A percentile compares a stretch with the other conserved stretches of the same genome.
Conservation (phyloP, 2,329 filamentous ascomycete genomes). For the Pleoardoris graminearum region DNA sequence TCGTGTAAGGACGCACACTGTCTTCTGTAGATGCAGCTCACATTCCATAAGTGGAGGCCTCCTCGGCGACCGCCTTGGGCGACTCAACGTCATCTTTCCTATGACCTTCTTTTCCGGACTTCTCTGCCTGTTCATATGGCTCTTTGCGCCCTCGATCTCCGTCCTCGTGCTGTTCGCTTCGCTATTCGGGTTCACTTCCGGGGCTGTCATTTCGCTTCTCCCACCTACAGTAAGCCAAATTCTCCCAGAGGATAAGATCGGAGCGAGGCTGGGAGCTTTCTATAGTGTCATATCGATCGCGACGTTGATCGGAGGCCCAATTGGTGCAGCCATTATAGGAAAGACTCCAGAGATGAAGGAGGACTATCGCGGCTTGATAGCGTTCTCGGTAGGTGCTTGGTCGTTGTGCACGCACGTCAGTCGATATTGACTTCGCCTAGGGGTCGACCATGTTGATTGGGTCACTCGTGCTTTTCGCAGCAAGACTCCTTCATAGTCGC, state of each 20-base stretch:
- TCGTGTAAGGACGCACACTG: constrained; percentile 55
- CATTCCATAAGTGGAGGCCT: constrained; percentile 51
- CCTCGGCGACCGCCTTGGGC: constrained; percentile 58
- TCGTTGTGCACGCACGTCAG: too few species aligned
- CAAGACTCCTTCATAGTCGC: constrained; percentile 1
- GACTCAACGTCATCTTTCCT: constrained; percentile 58
- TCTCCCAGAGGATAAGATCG: constrained; percentile 69
- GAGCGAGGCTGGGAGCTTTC: constrained; percentile 66
- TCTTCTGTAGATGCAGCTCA: constrained; percentile 39
- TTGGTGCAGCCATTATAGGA: constrained; percentile 56
- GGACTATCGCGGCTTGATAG: constrained; percentile 30
- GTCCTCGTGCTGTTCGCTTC: constrained; percentile 66
- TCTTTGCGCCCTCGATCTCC: constrained; percentile 53
- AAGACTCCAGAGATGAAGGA: constrained; percentile 18
- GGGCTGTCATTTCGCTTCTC: constrained; percentile 65
- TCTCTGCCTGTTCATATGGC: constrained; percentile 60
- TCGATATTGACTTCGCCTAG: neutral
- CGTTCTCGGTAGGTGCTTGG: constrained; percentile 33
- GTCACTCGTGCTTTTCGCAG: constrained; percentile 1
- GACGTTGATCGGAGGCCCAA: constrained; percentile 68
- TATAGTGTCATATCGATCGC: constrained; percentile 66
- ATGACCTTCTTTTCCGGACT: constrained; percentile 50
- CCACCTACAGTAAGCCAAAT: constrained; percentile 72
- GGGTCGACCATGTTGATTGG: constrained; percentile 5
- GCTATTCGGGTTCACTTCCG: constrained; percentile 70